Base-by-base conservation (phyloP, 805 yeast genomes). In the Maudiozyma pseudohumilis region DNA sequence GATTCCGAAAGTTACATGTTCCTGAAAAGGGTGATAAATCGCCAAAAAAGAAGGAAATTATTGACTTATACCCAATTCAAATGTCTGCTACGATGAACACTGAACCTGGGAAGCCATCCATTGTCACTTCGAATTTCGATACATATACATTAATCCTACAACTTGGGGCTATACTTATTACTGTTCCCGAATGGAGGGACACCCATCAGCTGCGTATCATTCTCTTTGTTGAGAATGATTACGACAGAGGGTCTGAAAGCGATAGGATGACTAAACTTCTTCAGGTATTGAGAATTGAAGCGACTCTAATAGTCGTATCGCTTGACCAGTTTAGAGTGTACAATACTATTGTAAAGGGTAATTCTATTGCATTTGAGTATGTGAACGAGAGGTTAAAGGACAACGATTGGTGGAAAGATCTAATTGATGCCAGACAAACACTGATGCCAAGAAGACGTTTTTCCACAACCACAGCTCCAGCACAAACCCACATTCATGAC, bases 31-130 rank as follows among this genome's bases (percentile, higher is more conserved):
- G 22, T 11, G 26, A 56, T 3, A 52, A 2, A 50, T 53, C 12
- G 47, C 52, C 1, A 7, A 10, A 5, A 4, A 33, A 59, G 20
- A 70, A 68, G 43, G 68, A 70, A 44, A 80, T 65, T 46, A 87
- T 92, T 50, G 99, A 92, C 56, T 62, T 92, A 27, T 92, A 94
- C 57, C 98, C 99, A 0, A 88, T 92, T 47, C 98, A 92, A 52
- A 92, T 92, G 96, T 79, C 94, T 3, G 89, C 94, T 0, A 76
- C 78, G 30, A 74, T 85, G 36, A 48, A 42, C 27, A 35, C 40
- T 1, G 42, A 44, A 13, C 38, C 42, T n/a, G 48, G 48, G 11
- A 31, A 44, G 1, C 47, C 55, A 6, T 68, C 75, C 18, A 70
- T 82, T 1, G 54, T 80, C 42, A 82, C 95, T 0, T 87, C 95